phyloP scores from a whole-genome alignment of 148 eudicot genomes.

The Amaranthus hypochondriacus region DNA sequence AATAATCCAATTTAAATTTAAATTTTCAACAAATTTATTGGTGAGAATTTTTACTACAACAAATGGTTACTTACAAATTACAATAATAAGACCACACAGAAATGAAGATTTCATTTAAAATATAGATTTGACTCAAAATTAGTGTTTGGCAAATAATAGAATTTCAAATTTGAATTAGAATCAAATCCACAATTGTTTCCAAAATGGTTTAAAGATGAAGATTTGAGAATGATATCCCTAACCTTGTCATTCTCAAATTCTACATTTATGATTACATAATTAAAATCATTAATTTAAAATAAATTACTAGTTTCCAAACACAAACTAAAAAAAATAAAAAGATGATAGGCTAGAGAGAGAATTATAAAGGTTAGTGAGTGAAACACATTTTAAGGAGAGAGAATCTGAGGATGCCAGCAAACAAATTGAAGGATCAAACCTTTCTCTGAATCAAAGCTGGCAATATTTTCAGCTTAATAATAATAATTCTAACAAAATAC shows the following conservation, averaged over 20 bases:
- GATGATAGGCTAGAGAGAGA: slow-evolving; percentile 8
- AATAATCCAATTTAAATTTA: no score
- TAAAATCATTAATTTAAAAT: no score
- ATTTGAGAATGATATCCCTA: no score
- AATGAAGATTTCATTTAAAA: not conserved
- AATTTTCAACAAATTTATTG: no score
- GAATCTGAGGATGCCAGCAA: slow-evolving; percentile 63
- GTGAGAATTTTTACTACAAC: not conserved
- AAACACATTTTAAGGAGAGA: slow-evolving; percentile 22
- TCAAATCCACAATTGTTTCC: no score
- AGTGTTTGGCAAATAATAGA: no score
- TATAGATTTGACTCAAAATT: no score
- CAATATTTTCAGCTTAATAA: slow-evolving; percentile 18
- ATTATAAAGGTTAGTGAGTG: slow-evolving; percentile 17
- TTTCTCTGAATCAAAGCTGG: slow-evolving; percentile 49
- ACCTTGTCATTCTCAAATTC: no score
- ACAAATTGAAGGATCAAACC: slow-evolving; percentile 74
- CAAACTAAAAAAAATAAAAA: not conserved
- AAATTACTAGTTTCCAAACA: not conserved
- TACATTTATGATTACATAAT: no score
- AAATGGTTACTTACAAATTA: not conserved
- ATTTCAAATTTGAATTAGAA: no score
- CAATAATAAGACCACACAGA: not conserved
- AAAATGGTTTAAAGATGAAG: no score
- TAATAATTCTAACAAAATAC: not conserved